Evolutionary conservation across 164 flowering plant genomes (phyloP), one percentile per base, ranked within the genome.

Genomic region (Kalanchoe fedtschenkoi): DNA sequence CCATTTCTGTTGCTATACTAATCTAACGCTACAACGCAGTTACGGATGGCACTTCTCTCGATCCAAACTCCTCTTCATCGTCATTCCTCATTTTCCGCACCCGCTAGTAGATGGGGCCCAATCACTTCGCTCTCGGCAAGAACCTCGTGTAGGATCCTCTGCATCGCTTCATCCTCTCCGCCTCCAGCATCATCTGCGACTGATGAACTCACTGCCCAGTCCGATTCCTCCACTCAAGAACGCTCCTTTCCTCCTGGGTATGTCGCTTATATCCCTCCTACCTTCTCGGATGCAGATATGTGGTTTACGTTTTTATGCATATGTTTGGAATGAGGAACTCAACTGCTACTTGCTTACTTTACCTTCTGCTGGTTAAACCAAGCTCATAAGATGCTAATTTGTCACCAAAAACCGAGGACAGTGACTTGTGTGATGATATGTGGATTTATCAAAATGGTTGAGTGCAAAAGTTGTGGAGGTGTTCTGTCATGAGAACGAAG

Each of bases 91-190:
- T 47, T 72, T 64, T 64, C 77, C 14, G 19, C 74, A 53, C 70
- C 75, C 51, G 56, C 65, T 34, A 70, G 67, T 0, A 79, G 68
- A 64, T 72, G 65, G n/a, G n/a, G n/a, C n/a, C n/a, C n/a, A n/a
- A n/a, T n/a, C 33, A 74, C 58, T 17, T 58, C 69, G 54, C 26
- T 73, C 68, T 63, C 67, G 32, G 21, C 71, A 55, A 41, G 69
- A 24, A 13, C 42, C 69, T 4, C 71, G 70, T 34, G 65, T 63
- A 32, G 43, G 1, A 28, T 32, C 35, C 16, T 34, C 61, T 62
- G 34, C 28, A 15, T 21, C 37, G 66, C 65, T 28, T 30, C 71
- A 24, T 66, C 67, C n/a, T n/a, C n/a, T n/a, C n/a, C n/a, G n/a
- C n/a, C n/a, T n/a, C n/a, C n/a, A n/a, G n/a, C n/a, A 66, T 51